Conservation (phyloP, 202 grass and related monocot genomes). For the Carex sylvatica region DNA sequence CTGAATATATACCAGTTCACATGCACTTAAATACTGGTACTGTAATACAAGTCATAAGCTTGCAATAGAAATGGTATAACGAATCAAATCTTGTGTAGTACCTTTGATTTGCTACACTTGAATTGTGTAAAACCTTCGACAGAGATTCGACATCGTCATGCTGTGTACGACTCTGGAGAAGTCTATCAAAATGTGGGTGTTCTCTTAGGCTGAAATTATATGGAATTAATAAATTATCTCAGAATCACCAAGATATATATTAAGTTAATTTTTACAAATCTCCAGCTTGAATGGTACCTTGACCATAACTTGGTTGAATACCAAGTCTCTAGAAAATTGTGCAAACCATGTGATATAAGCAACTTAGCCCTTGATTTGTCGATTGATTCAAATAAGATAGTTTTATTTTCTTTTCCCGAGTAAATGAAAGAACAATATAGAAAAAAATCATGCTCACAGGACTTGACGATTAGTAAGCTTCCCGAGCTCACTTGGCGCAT, state of each 20-base stretch:
- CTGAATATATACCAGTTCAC: slow-evolving; percentile 25
- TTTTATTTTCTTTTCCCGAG: not conserved
- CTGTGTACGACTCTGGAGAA: slow-evolving; percentile 44
- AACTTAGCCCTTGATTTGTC: slow-evolving; percentile 81
- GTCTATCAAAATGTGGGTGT: slow-evolving; percentile 63
- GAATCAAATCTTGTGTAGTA: too few species aligned
- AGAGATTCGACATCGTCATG: slow-evolving; percentile 59
- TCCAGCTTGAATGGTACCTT: slow-evolving; percentile 43
- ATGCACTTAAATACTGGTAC: too few species aligned
- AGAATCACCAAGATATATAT: slow-evolving; percentile 6
- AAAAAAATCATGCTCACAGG: not conserved
- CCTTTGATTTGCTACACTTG: slow-evolving; percentile 74
- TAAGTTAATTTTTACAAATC: slow-evolving; percentile 22
- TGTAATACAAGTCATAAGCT: too few species aligned
- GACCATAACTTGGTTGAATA: slow-evolving; percentile 75
- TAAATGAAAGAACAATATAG: slow-evolving; percentile 7
- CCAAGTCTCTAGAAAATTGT: slow-evolving; percentile 75
- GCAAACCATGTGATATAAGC: slow-evolving; percentile 56
- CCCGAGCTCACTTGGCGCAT: slow-evolving; percentile 7
- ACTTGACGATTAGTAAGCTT: slow-evolving; percentile 8
- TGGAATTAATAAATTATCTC: slow-evolving; percentile 6
- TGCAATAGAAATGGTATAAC: slow-evolving; percentile 4
- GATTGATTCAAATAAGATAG: not conserved
- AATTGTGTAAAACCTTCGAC: slow-evolving; percentile 60
- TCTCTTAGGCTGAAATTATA: slow-evolving; percentile 52